phyloP scores from a whole-genome alignment of 2,329 filamentous ascomycete species.

The Aureobasidium sp. region DNA sequence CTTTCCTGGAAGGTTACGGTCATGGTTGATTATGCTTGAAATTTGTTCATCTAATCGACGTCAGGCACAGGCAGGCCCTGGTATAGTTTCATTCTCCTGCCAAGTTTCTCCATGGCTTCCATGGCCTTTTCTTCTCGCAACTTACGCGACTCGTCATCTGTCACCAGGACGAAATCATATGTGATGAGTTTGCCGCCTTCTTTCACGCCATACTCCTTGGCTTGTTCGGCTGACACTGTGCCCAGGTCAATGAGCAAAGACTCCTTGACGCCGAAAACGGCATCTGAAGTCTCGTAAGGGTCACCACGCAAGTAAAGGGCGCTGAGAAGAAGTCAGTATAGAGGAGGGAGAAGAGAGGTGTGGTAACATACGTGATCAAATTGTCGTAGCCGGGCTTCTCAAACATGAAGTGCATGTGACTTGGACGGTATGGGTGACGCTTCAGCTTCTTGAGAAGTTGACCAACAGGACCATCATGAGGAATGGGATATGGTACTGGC shows the following conservation, averaged over 20 bases:
- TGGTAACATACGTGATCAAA: slow-evolving; percentile 64
- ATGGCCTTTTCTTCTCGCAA: slow-evolving; percentile 60
- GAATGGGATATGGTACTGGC: slow-evolving; percentile 80
- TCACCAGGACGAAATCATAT: slow-evolving; percentile 73
- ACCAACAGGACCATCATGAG: slow-evolving; percentile 76
- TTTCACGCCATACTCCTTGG: slow-evolving; percentile 52
- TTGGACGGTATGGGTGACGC: slow-evolving; percentile 71
- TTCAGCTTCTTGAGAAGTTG: slow-evolving; percentile 57
- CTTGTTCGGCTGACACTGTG: slow-evolving; percentile 46
- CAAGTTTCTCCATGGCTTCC: slow-evolving; percentile 60
- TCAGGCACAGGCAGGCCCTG: slow-evolving; percentile 73
- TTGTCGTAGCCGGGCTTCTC: slow-evolving; percentile 70
- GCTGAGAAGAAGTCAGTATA: slow-evolving; percentile 35
- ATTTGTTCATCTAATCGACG: slow-evolving; percentile 38
- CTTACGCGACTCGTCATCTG: slow-evolving; percentile 58
- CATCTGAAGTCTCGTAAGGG: slow-evolving; percentile 75
- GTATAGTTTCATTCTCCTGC: slow-evolving; percentile 62
- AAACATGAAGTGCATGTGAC: slow-evolving; percentile 87
- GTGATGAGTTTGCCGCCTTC: slow-evolving; percentile 49
- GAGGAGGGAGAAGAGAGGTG: neutral
- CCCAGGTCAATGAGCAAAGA: slow-evolving; percentile 63
- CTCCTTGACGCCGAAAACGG: slow-evolving; percentile 81
- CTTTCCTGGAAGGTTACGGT: no score
- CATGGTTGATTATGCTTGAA: neutral
- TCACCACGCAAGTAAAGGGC: slow-evolving; percentile 71